These are phyloP conservation scores for Tremella fuciformis DNA, from an alignment of 768 basidiomycete genomes.

Conservation along the genomic window DNA sequence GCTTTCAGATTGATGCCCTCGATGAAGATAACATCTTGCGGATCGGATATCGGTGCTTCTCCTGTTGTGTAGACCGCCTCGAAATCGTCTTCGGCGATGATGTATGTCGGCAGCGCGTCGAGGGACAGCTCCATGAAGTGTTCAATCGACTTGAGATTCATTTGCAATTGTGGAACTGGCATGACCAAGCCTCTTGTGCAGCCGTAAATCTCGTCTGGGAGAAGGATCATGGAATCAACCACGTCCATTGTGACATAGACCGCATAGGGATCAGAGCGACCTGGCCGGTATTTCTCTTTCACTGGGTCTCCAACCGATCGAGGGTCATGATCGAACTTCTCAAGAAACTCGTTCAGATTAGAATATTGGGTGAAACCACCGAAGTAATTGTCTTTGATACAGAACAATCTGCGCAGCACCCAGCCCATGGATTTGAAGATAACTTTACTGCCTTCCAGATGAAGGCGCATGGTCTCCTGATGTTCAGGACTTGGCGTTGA, in stretches of 20 bases:
- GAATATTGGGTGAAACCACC: slow-evolving; percentile 91
- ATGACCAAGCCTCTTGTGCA: slow-evolving; percentile 56
- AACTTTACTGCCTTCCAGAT: slow-evolving; percentile 53
- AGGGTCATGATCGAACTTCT: slow-evolving; percentile 60
- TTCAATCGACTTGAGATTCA: slow-evolving; percentile 76
- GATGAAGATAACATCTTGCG: slow-evolving; percentile 52
- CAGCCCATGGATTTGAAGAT: slow-evolving; percentile 75
- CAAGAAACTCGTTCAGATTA: slow-evolving; percentile 78
- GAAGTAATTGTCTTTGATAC: slow-evolving; percentile 87
- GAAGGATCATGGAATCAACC: slow-evolving; percentile 59
- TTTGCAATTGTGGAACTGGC: slow-evolving; percentile 65
- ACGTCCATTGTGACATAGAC: slow-evolving; percentile 63
- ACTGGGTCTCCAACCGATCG: slow-evolving; percentile 76
- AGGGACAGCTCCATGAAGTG: slow-evolving; percentile 88
- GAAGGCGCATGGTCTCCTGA: slow-evolving; percentile 72
- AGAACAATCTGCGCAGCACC: slow-evolving; percentile 84
- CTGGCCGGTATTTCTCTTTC: slow-evolving; percentile 71
- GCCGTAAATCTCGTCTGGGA: slow-evolving; percentile 58
- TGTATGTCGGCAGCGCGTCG: slow-evolving; percentile 64
- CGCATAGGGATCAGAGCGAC: slow-evolving; percentile 79
- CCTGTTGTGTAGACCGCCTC: slow-evolving; percentile 38
- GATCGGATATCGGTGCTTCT: slow-evolving; percentile 15
- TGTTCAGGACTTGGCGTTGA: slow-evolving; percentile 65
- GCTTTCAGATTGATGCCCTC: slow-evolving; percentile 70
- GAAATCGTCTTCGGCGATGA: slow-evolving; percentile 56